Evolutionary conservation across 805 yeast genomes (phyloP).

Genomic region (Wickerhamomyces strasburgensis): DNA sequence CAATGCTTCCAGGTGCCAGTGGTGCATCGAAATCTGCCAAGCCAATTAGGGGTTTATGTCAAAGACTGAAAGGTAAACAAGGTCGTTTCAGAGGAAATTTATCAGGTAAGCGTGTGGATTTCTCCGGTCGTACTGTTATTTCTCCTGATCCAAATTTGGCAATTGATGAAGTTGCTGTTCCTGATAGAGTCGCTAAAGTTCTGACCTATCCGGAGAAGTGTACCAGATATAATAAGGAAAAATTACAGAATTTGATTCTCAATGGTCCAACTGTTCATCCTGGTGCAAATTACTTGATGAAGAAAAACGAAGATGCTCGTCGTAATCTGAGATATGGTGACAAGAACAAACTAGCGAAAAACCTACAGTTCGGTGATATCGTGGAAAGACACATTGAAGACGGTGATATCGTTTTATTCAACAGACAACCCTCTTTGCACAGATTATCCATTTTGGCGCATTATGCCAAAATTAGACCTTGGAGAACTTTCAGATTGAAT

Average conservation of each 20-base stretch:
- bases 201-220: conserved; percentile 95
- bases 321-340: conserved; percentile 89
- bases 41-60: conserved; percentile 91
- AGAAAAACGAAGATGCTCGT: conserved; percentile 79
- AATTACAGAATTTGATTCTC: conserved; percentile 65
- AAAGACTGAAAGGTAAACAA: conserved; percentile 95
- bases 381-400: conserved; percentile 97
- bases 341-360: conserved; percentile 67
- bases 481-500: conserved; percentile 95
- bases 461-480: conserved; percentile 92
- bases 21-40: conserved; percentile 53
- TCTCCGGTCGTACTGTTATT: conserved; percentile 96
- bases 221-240: conserved; percentile 77
- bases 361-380: conserved; percentile 79
- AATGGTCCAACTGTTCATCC: conserved; percentile 91
- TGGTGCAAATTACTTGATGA: conserved; percentile 90
- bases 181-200: conserved; percentile 93
- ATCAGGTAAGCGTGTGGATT: conserved; percentile 98
- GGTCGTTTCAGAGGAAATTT: conserved; percentile 98
- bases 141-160: conserved; percentile 96
- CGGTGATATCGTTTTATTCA: conserved; percentile 92
- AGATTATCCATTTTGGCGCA: conserved; percentile 91
- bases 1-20: conserved; percentile 65
- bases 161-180: conserved; percentile 97
- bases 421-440: conserved; percentile 97